Evolutionary conservation across 345 rosid genomes (phyloP), one percentile per base, ranked within the genome.

Genomic region (Reutealis trisperma): DNA sequence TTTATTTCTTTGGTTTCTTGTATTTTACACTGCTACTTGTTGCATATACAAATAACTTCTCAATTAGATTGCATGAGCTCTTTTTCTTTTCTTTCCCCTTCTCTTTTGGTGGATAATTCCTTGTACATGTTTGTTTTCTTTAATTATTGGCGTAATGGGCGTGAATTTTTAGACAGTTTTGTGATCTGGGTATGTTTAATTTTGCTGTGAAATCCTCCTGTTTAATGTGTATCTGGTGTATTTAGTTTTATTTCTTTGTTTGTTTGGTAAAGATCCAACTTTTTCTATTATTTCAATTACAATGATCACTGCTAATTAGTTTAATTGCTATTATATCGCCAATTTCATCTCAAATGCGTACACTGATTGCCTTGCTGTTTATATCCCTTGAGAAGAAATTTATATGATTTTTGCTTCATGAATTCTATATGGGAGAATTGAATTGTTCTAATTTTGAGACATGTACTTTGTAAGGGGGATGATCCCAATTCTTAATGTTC

Each of bases 111-210:
- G 11, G 19, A n/a, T 65, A 49, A 49, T 55, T 73, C 63, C 61
- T 64, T 30, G 0, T 54, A 6, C 15, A 8, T 58, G 34, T 57
- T 70, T 63, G 60, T 55, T 57, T 75, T 65, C 63, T 75, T 70
- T 68, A 71, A 8, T 72, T 73, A 7, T 51, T 45, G 42, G n/a
- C 62, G 73, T 73, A 74, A 81, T 79, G 84, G 76, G 76, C 32
- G 37, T 75, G 75, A 47, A 10, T 67, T 66, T 70, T 85, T 51
- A 41, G 44, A 75, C 61, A 51, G 76, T 77, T 83, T 84, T 67
- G 21, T 84, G 81, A 86, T 84, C 83, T 85, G 84, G 80, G 82
- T 76, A 60, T 83, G 68, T 60, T 63, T 52, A 7, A 15, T 67
- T 81, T 65, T 70, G 51, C 67, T 70, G 74, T 79, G 64, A 58